Evolutionary conservation across 2,329 filamentous ascomycete genomes (phyloP).

Genomic region (Fusarium sp.): DNA sequence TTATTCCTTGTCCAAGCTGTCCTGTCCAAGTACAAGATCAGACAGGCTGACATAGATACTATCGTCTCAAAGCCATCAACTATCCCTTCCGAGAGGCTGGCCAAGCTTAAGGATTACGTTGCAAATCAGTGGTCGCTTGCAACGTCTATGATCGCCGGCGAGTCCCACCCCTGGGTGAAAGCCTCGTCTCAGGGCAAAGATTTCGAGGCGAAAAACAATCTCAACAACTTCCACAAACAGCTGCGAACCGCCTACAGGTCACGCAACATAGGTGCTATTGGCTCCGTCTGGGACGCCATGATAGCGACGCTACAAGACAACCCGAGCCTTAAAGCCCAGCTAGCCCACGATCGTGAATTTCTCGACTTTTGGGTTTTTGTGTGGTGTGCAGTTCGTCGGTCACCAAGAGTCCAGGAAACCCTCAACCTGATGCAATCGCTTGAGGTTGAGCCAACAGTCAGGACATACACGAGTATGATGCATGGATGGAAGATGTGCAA

Average conservation of each 20-base stretch:
- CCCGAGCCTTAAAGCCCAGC: slow-evolving; percentile 39
- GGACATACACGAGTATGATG: slow-evolving; percentile 80
- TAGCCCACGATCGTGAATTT: slow-evolving; percentile 50
- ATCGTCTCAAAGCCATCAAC: slow-evolving; percentile 29
- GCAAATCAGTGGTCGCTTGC: slow-evolving; percentile 45
- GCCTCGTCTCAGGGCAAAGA: slow-evolving; percentile 4
- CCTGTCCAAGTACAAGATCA: slow-evolving; percentile 32
- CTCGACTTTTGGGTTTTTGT: slow-evolving; percentile 56
- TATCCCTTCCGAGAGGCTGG: slow-evolving; percentile 33
- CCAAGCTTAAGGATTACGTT: slow-evolving; percentile 43
- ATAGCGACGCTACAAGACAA: slow-evolving; percentile 39
- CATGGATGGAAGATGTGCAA: slow-evolving; percentile 72
- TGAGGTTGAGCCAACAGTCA: slow-evolving; percentile 68
- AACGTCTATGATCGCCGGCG: slow-evolving; percentile 37
- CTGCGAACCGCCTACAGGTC: slow-evolving; percentile 46
- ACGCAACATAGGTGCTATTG: slow-evolving; percentile 46
- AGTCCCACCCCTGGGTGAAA: slow-evolving; percentile 39
- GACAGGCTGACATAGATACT: slow-evolving; percentile 30
- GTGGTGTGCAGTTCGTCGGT: slow-evolving; percentile 51
- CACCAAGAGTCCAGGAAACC: slow-evolving; percentile 48
- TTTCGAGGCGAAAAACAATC: neutral
- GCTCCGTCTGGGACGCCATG: slow-evolving; percentile 51
- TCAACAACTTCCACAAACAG: slow-evolving; percentile 44
- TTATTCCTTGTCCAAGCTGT: slow-evolving; percentile 43
- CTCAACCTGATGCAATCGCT: slow-evolving; percentile 58